Evolutionary conservation across 495 filamentous ascomycete species (phyloP), one percentile per base, ranked within the genome.

Genomic region (Aspergillus biplanus): DNA sequence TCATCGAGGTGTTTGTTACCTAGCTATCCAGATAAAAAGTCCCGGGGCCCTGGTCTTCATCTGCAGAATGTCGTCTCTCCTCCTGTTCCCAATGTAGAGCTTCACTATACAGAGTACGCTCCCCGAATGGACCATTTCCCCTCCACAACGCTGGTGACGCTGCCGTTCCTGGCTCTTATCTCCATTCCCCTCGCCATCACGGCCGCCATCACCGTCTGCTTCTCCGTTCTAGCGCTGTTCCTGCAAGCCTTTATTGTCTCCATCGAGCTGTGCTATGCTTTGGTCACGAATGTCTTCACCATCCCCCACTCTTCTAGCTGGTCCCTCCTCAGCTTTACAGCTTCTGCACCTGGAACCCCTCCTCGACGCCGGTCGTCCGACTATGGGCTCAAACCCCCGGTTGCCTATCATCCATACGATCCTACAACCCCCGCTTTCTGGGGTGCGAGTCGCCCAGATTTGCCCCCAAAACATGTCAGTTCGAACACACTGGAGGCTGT

Each of bases 171-270:
- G 58, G 75, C 86, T 66, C 55, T 90, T 60, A 74, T 90, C 67
- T 87, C 89, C 12, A 75, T 92, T 21, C 90, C 92, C 2, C 81
- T 94, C 59, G 78, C 86, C 58, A 67, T 90, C 56, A 86, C 90
- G 56, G 91, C 91, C 55, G 82, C 80, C 62, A 67, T 92, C 59
- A 94, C 91, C 37, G 86, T 89, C 39, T 79, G 80, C 16, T 62
- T 92, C 49, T 89, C 91, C 39, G 80, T 90, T 55, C 75, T 83
- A 9, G 79, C 89, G 6, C 82, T 96, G 18, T 79, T 86, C 64
- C 65, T 92, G 57, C 85, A 89, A 32, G 82, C 89, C 7, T 77
- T 83, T 39, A 67, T 92, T 50, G 83, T 92, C 56, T 93, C 91
- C 69, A 69, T 89, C 63, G 90, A 92, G 66, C 79, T 93, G 34